Base-by-base conservation (phyloP, 1,139 yeast species). In the Lodderomyces margitis region DNA sequence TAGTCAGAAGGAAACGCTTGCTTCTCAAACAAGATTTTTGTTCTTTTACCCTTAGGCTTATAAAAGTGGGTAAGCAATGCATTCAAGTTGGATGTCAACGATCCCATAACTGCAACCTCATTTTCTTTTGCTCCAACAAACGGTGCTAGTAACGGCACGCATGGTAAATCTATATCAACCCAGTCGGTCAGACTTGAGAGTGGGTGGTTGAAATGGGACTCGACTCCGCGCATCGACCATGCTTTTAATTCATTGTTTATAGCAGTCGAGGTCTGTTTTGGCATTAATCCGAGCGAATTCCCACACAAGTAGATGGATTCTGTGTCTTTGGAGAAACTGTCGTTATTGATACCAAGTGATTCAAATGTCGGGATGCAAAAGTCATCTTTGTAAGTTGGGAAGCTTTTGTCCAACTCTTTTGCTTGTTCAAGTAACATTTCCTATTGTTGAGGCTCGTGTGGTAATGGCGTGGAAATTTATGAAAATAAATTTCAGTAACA, bases 1-100 rank as follows among this genome's bases (percentile, higher is more conserved):
- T 78, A 86, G 58, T 91, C 98, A 0, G 95, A 85, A 1, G 98
- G 97, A 57, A 91, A 91, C 0, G 97, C 94, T 45, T 83, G 83
- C 52, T 81, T 81, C 56, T 91, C 97, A 59, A 86, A 86, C 47
- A 91, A 58, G 39, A 91, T 86, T 66, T 88, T 88, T 47, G 78
- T 74, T 48, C 82, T 73, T 4, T 54, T 59, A 1, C 75, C 78
- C 7, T 56, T 49, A 0, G 97, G 97, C 49, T 70, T 74, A 62
- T 88, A 91, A 57, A 91, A 91, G 20, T 87, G 75, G 7, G 81
- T 64, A 49, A 91, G 62, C 54, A 89, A 65, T 0, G 91, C 74
- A 56, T 91, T 92, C 55, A 91, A 69, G 59, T 91, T 87, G 50
- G 81, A 75, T 3, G 98, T 91, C 38, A 91, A 70, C 0, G 95